These are phyloP conservation scores for Emericellopsis atlantica DNA, from an alignment of 2,329 filamentous ascomycete species.

Conservation along the genomic window DNA sequence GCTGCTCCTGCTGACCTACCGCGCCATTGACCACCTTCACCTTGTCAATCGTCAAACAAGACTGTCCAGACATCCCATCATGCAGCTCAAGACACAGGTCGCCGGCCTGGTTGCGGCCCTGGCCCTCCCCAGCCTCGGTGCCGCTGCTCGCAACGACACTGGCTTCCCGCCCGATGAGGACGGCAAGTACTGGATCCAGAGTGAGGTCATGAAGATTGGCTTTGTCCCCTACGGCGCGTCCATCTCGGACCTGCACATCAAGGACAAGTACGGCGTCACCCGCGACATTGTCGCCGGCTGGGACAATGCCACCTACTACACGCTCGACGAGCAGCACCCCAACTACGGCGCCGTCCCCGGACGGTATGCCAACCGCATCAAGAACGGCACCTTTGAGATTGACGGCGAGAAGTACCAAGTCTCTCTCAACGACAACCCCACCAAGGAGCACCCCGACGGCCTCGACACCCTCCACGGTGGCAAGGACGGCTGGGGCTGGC, in stretches of 20 bases:
- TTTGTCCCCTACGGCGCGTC: slow-evolving; percentile 68
- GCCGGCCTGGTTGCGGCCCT: slow-evolving; percentile 7
- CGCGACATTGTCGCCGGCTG: slow-evolving; percentile 63
- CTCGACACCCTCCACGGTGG: slow-evolving; percentile 58
- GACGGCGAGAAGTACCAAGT: slow-evolving; percentile 50
- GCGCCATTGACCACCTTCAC: too few relatives aligned
- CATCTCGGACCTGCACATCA: slow-evolving; percentile 58
- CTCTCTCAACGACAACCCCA: slow-evolving; percentile 50
- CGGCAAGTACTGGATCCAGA: slow-evolving; percentile 61
- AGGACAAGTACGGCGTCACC: slow-evolving; percentile 53
- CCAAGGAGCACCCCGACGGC: slow-evolving; percentile 33
- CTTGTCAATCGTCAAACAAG: too few relatives aligned
- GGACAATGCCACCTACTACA: slow-evolving; percentile 64
- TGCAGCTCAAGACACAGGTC: slow-evolving; percentile 8
- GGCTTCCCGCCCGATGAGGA: slow-evolving; percentile 33
- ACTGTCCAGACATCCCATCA: slow-evolving; percentile 1
- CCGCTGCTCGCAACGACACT: slow-evolving; percentile 4
- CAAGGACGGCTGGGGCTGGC: slow-evolving; percentile 61
- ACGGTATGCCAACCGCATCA: slow-evolving; percentile 71
- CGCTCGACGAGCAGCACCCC: slow-evolving; percentile 48
- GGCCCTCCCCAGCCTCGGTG: slow-evolving; percentile 6
- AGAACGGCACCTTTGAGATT: slow-evolving; percentile 60
- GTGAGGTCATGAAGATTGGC: slow-evolving; percentile 50
- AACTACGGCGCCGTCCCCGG: slow-evolving; percentile 64
- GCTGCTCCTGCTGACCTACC: too few relatives aligned